phyloP scores from a whole-genome alignment of 208 protist genomes.

The Trypanosoma lewisi region DNA sequence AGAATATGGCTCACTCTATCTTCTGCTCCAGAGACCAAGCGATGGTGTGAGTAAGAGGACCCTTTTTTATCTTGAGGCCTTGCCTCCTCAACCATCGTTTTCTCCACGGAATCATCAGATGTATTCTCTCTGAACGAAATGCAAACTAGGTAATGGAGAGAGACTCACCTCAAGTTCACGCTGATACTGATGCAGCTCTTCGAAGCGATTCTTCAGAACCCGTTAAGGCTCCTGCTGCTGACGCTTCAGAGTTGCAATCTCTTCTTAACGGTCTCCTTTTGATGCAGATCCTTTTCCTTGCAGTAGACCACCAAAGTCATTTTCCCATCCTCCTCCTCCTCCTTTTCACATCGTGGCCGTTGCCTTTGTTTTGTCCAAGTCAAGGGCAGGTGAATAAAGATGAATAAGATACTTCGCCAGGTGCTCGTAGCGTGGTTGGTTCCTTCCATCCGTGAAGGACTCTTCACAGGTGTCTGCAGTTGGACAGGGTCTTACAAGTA shows the following conservation, averaged over 20 bases:
- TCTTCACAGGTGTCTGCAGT: background rate
- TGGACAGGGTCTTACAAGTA: conserved; percentile 18
- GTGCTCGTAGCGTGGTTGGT: conserved; percentile 14
- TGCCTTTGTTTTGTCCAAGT: conserved; percentile 26
- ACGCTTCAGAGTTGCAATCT: background rate
- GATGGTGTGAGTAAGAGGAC: background rate
- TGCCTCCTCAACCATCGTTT: background rate
- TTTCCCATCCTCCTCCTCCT: background rate
- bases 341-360: background rate
- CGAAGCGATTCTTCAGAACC: background rate
- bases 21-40: background rate
- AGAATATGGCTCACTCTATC: conserved; percentile 10
- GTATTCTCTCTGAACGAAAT: background rate
- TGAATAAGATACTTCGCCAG: conserved; percentile 28
- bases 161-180: conserved; percentile 2
- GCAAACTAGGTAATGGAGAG: background rate
- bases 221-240: conserved; percentile 7
- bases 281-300: no score
- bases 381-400: conserved; percentile 25
- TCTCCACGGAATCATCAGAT: background rate
- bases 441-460: background rate
- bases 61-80: background rate
- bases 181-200: conserved; percentile 6
- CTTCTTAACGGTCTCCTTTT: background rate
- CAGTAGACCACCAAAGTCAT: no score